Conservation (phyloP, 805 yeast species). For the Brettanomyces naardenensis region DNA sequence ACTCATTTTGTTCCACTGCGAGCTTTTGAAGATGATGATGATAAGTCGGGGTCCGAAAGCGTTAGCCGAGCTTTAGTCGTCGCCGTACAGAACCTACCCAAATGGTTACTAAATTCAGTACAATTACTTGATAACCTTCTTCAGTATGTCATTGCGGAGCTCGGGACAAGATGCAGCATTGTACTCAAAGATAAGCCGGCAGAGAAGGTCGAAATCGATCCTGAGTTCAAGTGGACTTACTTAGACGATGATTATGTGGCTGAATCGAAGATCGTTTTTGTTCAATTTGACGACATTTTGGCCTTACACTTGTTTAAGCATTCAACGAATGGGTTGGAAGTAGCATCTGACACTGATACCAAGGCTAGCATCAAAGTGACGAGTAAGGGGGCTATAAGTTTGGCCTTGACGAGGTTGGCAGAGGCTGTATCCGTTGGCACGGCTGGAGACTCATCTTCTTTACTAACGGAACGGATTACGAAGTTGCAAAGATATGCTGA, state of each 20-base stretch:
- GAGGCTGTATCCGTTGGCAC: conserved; percentile 4
- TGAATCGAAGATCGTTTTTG: conserved; percentile 15
- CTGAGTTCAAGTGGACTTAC: conserved; percentile 19
- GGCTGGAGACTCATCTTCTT: neutral
- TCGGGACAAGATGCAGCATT: conserved; percentile 4
- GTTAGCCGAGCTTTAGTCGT: conserved; percentile 9
- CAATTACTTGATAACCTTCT: conserved; percentile 16
- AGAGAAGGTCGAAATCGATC: conserved; percentile 4
- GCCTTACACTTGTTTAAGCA: conserved; percentile 17
- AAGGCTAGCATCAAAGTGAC: conserved; percentile 1
- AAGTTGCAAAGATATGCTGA: conserved; percentile 1
- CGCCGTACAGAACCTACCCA: conserved; percentile 15
- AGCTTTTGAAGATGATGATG: neutral
- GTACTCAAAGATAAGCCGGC: conserved; percentile 1
- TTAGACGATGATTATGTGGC: conserved; percentile 10
- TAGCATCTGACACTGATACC: no score
- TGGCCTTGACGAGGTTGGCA: conserved; percentile 9
- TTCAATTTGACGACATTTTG: conserved; percentile 21
- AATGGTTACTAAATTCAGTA: conserved; percentile 8
- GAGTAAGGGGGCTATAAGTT: conserved; percentile 4
- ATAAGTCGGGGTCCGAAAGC: conserved; percentile 5
- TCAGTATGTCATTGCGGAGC: conserved; percentile 7
- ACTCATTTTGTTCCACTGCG: neutral
- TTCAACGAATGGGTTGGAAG: conserved; percentile 6
- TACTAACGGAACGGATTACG: neutral